Evolutionary conservation across 208 protist species (phyloP).

Genomic region (Sergeia podlipaevii): DNA sequence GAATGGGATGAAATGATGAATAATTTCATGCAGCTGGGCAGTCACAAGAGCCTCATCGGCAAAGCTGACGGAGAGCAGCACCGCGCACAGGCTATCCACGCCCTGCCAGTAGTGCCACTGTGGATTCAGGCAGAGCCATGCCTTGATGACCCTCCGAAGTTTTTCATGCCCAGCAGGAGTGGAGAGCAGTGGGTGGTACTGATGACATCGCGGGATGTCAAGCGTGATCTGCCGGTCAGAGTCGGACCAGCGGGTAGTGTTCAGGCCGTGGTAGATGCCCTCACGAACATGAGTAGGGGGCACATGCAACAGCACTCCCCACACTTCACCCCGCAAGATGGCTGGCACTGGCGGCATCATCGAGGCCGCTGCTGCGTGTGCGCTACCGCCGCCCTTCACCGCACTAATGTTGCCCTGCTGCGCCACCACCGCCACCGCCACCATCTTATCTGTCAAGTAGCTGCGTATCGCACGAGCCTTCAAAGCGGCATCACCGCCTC

Average conservation of each 20-base stretch:
- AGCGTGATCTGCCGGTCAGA: conserved; percentile 90
- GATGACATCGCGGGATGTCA: conserved; percentile 94
- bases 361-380: not conserved
- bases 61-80: conserved; percentile 66
- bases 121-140: conserved; percentile 55
- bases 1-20: conserved; percentile 73
- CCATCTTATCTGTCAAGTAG: conserved; percentile 19
- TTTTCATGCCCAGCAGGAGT: conserved; percentile 64
- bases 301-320: conserved; percentile 85
- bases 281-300: conserved; percentile 24
- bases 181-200: conserved; percentile 88
- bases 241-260: conserved; percentile 9
- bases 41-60: conserved; percentile 80
- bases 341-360: conserved; percentile 70
- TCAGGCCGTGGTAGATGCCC: conserved; percentile 9
- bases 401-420: not conserved
- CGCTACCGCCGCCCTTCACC: not conserved
- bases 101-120: conserved; percentile 90
- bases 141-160: conserved; percentile 75
- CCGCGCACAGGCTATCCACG: conserved; percentile 90
- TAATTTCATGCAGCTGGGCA: conserved; percentile 71
- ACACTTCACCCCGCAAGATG: conserved; percentile 82
- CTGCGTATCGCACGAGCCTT: conserved; percentile 14
- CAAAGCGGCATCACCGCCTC: too few species aligned
- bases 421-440: too few species aligned